Conservation (phyloP, 305 asterid genomes). For the Euphrasia arctica region DNA sequence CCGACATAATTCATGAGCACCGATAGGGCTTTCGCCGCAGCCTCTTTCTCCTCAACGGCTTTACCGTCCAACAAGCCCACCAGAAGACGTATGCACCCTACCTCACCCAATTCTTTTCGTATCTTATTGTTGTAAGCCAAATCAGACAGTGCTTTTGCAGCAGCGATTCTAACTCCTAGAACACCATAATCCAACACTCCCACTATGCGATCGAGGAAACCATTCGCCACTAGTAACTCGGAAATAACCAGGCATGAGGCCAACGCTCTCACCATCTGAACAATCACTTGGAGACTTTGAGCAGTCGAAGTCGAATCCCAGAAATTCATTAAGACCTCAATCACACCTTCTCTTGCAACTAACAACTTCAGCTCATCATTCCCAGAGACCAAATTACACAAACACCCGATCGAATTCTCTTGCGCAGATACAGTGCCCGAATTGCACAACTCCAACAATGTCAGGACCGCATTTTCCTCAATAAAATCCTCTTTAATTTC, state of each 20-base stretch:
- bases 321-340: constrained; percentile 51
- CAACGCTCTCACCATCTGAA: constrained; percentile 52
- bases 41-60: constrained; percentile 71
- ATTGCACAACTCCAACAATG: constrained; percentile 48
- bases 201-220: constrained; percentile 45
- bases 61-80: constrained; percentile 73
- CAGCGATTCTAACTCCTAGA: constrained; percentile 56
- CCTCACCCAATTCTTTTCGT: constrained; percentile 75
- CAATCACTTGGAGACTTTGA: constrained; percentile 56
- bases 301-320: constrained; percentile 56
- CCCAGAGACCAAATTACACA: constrained; percentile 51
- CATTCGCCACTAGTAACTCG: constrained; percentile 57
- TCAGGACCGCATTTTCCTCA: constrained; percentile 63
- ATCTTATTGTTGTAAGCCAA: constrained; percentile 52
- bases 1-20: constrained; percentile 45
- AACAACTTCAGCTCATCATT: constrained; percentile 57
- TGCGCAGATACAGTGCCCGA: constrained; percentile 75
- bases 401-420: constrained; percentile 79
- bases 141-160: constrained; percentile 58
- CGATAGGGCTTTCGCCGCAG: constrained; percentile 58
- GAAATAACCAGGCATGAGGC: constrained; percentile 58
- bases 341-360: constrained; percentile 72
- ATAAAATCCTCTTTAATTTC: constrained; percentile 63
- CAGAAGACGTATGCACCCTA: constrained; percentile 56
- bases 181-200: constrained; percentile 52